Conservation (phyloP, 2,329 filamentous ascomycete genomes). For the Cladobotryum mycophilum region DNA sequence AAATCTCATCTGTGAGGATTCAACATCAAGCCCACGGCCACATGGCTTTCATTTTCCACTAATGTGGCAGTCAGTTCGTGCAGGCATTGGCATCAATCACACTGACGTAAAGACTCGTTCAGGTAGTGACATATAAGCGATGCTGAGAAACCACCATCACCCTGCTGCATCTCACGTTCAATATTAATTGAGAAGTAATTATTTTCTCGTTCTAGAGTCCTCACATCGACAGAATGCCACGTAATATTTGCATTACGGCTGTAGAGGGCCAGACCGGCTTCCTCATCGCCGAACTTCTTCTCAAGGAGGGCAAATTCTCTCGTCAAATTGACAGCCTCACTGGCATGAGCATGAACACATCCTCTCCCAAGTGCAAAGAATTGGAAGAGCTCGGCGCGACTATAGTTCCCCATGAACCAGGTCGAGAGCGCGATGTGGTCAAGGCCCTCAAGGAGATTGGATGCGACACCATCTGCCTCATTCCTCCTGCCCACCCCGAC, state of each 20-base stretch:
- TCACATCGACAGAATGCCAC: constrained; percentile 29
- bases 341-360: constrained; percentile 35
- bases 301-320: constrained; percentile 37
- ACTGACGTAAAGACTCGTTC: no score
- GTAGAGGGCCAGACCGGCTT: constrained; percentile 46
- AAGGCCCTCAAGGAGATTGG: constrained; percentile 34
- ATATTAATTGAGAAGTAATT: no score
- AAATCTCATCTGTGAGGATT: no score
- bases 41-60: no score
- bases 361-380: constrained; percentile 31
- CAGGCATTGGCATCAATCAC: no score
- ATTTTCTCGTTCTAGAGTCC: no score
- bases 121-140: no score
- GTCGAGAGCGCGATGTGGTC: constrained; percentile 32
- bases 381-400: constrained; percentile 35
- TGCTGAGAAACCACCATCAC: no score
- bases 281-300: constrained; percentile 43
- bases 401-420: constrained; percentile 36
- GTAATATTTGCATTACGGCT: constrained; percentile 43
- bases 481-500: constrained; percentile 40
- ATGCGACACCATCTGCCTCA: constrained; percentile 42
- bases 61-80: no score
- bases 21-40: no score
- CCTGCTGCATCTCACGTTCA: no score
- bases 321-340: constrained; percentile 34